Evolutionary conservation across 306 rosid genomes (phyloP), one percentile per base, ranked within the genome.

Genomic region (Dalbergia oliveri): DNA sequence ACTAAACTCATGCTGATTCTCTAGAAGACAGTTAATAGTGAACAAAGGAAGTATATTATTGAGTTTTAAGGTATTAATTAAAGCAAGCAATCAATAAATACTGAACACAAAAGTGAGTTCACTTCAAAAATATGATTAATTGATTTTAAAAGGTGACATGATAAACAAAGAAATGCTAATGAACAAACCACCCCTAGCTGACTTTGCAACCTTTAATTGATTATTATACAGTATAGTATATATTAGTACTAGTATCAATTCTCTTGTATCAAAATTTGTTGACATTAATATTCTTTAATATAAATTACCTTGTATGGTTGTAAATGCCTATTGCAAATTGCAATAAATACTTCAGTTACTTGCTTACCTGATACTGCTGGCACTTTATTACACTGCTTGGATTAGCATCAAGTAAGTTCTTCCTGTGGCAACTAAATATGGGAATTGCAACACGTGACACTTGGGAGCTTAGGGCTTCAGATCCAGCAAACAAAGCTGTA

Each of bases 381-480:
- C 78, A 51, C 79, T 81, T 81, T 45, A 81, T 47, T 67, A 19
- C 47, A 16, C 63, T 31, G 4, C 62, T 73, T 66, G 45, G 63
- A 66, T 81, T 41, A 74, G 70, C 72, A 68, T 75, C 75, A 53
- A 56, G 43, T 67, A 53, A 75, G 50, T 73, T 73, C 75, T 12
- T 66, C 51, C 16, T 8, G 61, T 72, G 67, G 33, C 76, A 67
- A 47, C 76, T 13, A 39, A 47, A 53, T 56, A 49, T 39, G n/a
- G 39, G 4, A 37, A 39, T 53, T 53, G 53, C 65, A 37, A 65
- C 79, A 35, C 43, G 64, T 31, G 31, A 5, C 72, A 41, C 68
- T 61, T 41, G n/a, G 58, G 26, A 26, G 60, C 26, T 15, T 31
- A 43, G 31, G 12, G 37, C 47, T 16, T 33, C 19, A 18, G 69